A percentile compares a stretch with the other conserved stretches of the same genome.
Conservation (phyloP, 1,284 basidiomycete genomes). For the Cutaneotrichosporon sp. region DNA sequence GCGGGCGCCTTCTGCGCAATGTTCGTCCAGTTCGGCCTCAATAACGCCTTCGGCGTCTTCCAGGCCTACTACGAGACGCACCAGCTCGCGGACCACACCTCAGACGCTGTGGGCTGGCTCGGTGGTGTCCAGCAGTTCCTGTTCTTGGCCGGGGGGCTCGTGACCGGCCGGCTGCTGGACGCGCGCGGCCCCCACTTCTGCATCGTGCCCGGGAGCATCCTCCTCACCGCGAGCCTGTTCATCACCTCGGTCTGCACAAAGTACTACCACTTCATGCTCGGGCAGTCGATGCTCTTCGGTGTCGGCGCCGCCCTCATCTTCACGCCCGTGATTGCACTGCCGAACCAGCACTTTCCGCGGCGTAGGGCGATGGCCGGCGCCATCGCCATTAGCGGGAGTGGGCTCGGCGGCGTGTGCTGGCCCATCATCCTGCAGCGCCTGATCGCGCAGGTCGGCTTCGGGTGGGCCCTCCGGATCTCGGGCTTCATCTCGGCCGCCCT, state of each 20-base stretch:
- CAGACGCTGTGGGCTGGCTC: conserved; percentile 62
- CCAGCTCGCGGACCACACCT: conserved; percentile 22
- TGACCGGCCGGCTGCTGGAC: conserved; percentile 26
- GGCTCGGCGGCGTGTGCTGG: conserved; percentile 46
- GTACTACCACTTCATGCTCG: conserved; percentile 60
- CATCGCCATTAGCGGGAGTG: conserved; percentile 36
- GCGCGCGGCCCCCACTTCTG: conserved; percentile 49
- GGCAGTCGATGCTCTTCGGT: conserved; percentile 30
- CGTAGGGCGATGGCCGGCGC: conserved; percentile 38
- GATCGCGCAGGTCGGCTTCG: conserved; percentile 24
- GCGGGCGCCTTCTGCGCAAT: conserved; percentile 13
- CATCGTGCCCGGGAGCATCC: conserved; percentile 54
- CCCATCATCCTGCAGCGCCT: conserved; percentile 15
- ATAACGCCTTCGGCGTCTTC: conserved; percentile 38
- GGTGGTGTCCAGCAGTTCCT: conserved; percentile 65
- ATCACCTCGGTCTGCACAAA: conserved; percentile 55
- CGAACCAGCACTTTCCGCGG: conserved; percentile 59
- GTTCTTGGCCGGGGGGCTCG: conserved; percentile 55
- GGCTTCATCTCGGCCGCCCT: conserved; percentile 33
- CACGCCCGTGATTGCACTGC: conserved; percentile 57
- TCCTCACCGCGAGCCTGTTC: conserved; percentile 53
- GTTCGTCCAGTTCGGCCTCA: conserved; percentile 22
- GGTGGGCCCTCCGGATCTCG: conserved; percentile 31
- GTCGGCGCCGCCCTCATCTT: conserved; percentile 56
- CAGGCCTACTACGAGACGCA: conserved; percentile 35